These are phyloP conservation scores for Pyricularia pennisetigena DNA, from an alignment of 2,329 filamentous ascomycete genomes.

Conservation along the genomic window DNA sequence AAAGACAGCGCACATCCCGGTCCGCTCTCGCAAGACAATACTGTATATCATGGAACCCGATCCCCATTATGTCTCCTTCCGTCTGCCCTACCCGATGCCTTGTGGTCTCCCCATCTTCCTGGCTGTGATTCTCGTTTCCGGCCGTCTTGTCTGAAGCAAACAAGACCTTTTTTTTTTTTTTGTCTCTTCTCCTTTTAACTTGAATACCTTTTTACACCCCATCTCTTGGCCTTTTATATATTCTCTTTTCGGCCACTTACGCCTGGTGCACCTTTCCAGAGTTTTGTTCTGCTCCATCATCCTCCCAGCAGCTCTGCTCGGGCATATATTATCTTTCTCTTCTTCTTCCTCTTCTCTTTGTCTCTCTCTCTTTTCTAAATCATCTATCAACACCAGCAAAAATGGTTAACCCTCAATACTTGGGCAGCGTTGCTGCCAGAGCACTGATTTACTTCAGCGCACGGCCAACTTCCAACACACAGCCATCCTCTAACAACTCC, in stretches of 20 bases:
- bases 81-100: background rate
- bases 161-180: background rate
- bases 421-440: conserved; percentile 14
- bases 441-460: conserved; percentile 11
- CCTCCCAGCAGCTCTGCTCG: background rate
- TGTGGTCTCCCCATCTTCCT: background rate
- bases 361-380: background rate
- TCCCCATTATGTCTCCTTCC: background rate
- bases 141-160: background rate
- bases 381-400: background rate
- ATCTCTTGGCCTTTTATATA: background rate
- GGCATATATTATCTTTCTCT: background rate
- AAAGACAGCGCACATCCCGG: background rate
- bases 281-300: background rate
- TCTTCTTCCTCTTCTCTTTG: too few relatives aligned
- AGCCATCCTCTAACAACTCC: background rate
- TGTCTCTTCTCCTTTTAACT: too few relatives aligned
- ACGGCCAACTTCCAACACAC: conserved; percentile 2
- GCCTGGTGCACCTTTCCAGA: background rate
- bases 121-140: background rate
- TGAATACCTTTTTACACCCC: background rate
- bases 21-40: background rate
- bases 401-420: conserved; percentile 3
- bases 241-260: background rate
- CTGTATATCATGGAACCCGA: background rate